Conservation (phyloP, 1,284 basidiomycete species). For the Trichosporon sp. region DNA sequence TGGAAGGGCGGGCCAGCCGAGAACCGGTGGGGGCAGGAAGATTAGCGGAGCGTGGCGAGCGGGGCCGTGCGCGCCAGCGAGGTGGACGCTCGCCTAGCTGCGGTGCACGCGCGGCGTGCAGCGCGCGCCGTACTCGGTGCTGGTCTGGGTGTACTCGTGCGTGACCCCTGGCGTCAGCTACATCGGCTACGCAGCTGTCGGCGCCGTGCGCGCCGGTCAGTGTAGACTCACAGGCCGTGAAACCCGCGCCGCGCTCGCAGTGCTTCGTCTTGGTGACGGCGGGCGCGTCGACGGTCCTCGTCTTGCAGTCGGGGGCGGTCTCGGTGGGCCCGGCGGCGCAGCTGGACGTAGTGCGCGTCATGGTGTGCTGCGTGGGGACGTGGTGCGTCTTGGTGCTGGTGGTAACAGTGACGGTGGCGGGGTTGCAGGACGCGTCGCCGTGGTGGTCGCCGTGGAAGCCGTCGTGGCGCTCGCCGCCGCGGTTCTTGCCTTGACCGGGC, state of each 20-base stretch:
- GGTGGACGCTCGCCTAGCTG: too few species aligned
- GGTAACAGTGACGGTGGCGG: conserved; percentile 1
- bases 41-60: too few species aligned
- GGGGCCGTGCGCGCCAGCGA: too few species aligned
- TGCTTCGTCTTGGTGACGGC: not conserved
- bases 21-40: not conserved
- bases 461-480: not conserved
- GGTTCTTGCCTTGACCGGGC: not conserved
- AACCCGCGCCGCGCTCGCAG: not conserved
- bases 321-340: not conserved
- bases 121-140: not conserved
- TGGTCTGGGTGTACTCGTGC: not conserved
- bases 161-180: conserved; percentile 1
- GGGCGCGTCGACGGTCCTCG: not conserved
- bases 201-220: not conserved
- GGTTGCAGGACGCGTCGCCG: conserved; percentile 8
- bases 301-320: not conserved
- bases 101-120: not conserved
- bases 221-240: not conserved
- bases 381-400: not conserved
- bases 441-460: not conserved
- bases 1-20: not conserved
- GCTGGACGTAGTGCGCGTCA: not conserved
- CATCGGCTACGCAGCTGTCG: not conserved
- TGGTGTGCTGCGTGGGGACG: not conserved